Conservation (phyloP, 2,329 filamentous ascomycete genomes). For the Boeremia exigua region DNA sequence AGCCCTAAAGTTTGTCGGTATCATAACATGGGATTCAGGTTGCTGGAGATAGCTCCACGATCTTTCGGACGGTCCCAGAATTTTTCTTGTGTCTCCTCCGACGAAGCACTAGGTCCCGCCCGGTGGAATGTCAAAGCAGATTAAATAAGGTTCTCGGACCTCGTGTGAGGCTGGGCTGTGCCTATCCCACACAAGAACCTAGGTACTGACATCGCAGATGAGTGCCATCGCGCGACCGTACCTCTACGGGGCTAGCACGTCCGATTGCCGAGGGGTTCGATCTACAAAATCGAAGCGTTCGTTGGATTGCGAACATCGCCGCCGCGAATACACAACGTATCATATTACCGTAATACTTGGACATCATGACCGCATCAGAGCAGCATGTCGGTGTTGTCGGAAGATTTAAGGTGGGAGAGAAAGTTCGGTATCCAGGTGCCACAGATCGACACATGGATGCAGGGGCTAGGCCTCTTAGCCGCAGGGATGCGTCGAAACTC, state of each 20-base stretch:
- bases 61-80: neutral
- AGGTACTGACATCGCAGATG: neutral
- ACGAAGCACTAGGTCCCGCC: neutral
- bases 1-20: slow-evolving; percentile 9
- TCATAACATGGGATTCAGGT: neutral
- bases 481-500: neutral
- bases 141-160: neutral
- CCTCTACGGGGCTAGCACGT: no score
- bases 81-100: neutral
- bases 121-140: neutral
- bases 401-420: neutral
- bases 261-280: no score
- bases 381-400: neutral
- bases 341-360: neutral
- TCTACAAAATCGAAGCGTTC: no score
- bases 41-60: slow-evolving; percentile 1
- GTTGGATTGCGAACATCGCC: no score
- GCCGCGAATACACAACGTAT: no score
- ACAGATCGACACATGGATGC: slow-evolving; percentile 4
- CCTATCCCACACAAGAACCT: neutral
- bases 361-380: neutral
- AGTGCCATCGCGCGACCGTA: neutral
- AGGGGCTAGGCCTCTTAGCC: neutral
- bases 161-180: neutral
- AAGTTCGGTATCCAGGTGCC: neutral